Conservation (phyloP, 2,329 filamentous ascomycete species). For the Talaromyces rugulosus region DNA sequence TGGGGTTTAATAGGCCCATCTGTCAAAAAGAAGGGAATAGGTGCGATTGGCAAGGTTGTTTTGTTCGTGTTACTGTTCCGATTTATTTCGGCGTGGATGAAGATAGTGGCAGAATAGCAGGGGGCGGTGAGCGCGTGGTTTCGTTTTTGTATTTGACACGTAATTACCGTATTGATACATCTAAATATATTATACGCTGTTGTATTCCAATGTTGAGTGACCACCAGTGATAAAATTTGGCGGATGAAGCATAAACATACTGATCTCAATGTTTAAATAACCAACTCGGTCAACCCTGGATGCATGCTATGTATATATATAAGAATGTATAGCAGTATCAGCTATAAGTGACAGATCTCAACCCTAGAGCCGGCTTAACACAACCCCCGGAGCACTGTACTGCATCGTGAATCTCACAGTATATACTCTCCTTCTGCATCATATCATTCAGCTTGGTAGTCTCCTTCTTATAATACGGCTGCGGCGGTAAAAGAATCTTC, state of each 20-base stretch:
- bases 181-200: background rate
- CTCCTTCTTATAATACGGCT: constrained; percentile 32
- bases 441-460: constrained; percentile 24
- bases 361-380: background rate
- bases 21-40: background rate
- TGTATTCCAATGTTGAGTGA: no score
- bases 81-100: background rate
- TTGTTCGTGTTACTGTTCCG: background rate
- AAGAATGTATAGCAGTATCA: background rate
- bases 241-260: background rate
- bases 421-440: constrained; percentile 28
- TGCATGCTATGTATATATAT: background rate
- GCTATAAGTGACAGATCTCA: background rate
- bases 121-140: background rate
- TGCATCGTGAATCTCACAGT: constrained; percentile 24
- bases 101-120: background rate
- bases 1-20: background rate
- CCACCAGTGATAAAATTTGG: no score
- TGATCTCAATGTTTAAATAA: background rate
- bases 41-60: background rate
- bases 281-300: background rate
- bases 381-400: background rate
- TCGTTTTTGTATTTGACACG: background rate
- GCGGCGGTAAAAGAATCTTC: constrained; percentile 29
- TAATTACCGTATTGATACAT: background rate